Percentiles rank a stretch among this genome's conserved stretches.
Conservation (phyloP, 768 basidiomycete species). For the Kwoniella dejecticola region DNA sequence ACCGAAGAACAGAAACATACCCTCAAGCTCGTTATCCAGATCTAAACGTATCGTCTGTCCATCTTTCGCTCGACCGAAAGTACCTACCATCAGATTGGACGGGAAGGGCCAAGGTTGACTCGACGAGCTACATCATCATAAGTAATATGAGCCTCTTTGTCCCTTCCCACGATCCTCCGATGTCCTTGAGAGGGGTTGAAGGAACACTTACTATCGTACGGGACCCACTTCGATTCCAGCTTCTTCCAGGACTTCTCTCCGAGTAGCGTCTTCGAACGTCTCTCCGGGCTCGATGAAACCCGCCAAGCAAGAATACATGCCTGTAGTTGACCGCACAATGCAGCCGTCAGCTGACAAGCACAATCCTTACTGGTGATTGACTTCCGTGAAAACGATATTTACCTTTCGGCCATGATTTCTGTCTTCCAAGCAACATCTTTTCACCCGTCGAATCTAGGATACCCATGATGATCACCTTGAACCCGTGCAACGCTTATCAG, state of each 20-base stretch:
- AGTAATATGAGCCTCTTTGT: no score
- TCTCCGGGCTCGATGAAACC: conserved; percentile 96
- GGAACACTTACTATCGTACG: conserved; percentile 64
- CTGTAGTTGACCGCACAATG: conserved; percentile 2
- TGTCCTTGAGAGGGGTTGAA: background rate
- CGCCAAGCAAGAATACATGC: conserved; percentile 78
- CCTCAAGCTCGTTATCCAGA: conserved; percentile 93
- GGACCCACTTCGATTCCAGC: conserved; percentile 85
- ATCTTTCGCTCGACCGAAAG: conserved; percentile 69
- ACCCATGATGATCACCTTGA: conserved; percentile 85
- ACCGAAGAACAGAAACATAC: conserved; percentile 57
- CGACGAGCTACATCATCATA: conserved; percentile 52
- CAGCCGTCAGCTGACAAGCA: background rate
- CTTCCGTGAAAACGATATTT: conserved; percentile 13
- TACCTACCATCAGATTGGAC: conserved; percentile 86
- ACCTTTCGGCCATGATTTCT: conserved; percentile 59
- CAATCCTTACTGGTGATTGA: background rate
- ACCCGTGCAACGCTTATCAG: background rate
- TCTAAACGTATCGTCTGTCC: conserved; percentile 75
- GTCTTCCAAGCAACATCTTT: conserved; percentile 81
- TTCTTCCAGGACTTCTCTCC: conserved; percentile 93
- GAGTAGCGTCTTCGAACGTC: conserved; percentile 88
- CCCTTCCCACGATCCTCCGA: no score
- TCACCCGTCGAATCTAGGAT: conserved; percentile 77
- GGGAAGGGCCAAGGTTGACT: conserved; percentile 75